Evolutionary conservation across 2,329 filamentous ascomycete genomes (phyloP).

Genomic region (Fonsecaea monophora): DNA sequence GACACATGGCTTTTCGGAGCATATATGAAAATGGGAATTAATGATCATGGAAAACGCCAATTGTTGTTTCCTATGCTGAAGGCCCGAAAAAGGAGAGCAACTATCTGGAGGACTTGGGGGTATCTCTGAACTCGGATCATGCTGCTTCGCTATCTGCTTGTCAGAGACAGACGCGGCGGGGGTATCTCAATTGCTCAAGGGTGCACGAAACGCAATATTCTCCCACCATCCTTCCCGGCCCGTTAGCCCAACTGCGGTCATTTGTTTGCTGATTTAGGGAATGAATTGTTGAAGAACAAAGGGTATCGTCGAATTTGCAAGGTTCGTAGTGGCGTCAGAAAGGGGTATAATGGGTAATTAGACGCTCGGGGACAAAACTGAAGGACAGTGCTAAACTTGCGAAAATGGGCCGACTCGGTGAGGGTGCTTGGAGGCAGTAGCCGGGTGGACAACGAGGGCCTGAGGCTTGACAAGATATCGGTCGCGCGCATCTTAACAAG

Average conservation of each 20-base stretch:
- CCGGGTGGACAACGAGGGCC: neutral
- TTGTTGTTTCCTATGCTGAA: slow-evolving; percentile 31
- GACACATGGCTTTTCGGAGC: neutral
- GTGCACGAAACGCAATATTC: slow-evolving; percentile 25
- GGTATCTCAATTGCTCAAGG: slow-evolving; percentile 31
- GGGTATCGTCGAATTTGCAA: slow-evolving; percentile 26
- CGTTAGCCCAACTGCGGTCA: slow-evolving; percentile 20
- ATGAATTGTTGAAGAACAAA: slow-evolving; percentile 7
- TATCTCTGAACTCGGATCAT: slow-evolving; percentile 32
- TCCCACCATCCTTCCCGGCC: slow-evolving; percentile 21
- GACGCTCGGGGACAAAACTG: slow-evolving; percentile 28
- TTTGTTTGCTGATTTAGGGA: neutral
- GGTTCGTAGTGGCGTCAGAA: slow-evolving; percentile 26
- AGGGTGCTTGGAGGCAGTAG: neutral
- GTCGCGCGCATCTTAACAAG: neutral
- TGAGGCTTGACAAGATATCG: neutral
- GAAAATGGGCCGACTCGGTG: neutral
- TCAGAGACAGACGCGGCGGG: slow-evolving; percentile 15
- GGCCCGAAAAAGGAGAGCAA: slow-evolving; percentile 18
- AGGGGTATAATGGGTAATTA: slow-evolving; percentile 34
- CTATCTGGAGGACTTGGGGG: slow-evolving; percentile 33
- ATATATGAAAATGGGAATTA: neutral
- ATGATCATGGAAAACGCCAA: slow-evolving; percentile 8
- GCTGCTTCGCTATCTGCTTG: slow-evolving; percentile 22
- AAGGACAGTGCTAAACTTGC: slow-evolving; percentile 5